Percentiles rank a stretch among this genome's conserved stretches.
Evolutionary conservation across 208 protist species (phyloP).

Genomic region (Endotrypanum monterogeii): DNA sequence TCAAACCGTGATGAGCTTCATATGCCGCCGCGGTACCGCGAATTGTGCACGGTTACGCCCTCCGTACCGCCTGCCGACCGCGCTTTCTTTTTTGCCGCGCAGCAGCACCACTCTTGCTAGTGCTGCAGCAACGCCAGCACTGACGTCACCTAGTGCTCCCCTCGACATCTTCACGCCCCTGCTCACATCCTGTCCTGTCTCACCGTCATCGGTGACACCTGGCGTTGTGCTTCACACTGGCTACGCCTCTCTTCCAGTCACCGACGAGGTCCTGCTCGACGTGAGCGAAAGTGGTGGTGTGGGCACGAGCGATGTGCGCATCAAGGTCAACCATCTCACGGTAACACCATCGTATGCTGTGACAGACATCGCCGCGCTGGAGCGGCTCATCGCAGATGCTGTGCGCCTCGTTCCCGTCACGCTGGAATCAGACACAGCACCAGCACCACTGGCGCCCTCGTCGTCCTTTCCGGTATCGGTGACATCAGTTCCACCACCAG

Average conservation of each 20-base stretch:
- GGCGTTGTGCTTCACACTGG: slow-evolving; percentile 16
- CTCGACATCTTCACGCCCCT: slow-evolving; percentile 8
- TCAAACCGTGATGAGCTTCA: neutral
- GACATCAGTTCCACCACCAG: neutral
- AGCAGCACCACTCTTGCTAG: neutral
- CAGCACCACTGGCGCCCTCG: neutral
- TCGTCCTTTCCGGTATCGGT: neutral
- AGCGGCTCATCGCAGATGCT: slow-evolving; percentile 29
- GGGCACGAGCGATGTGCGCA: neutral
- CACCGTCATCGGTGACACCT: neutral
- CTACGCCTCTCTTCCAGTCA: slow-evolving; percentile 5
- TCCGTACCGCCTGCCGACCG: neutral
- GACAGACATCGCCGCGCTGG: slow-evolving; percentile 18
- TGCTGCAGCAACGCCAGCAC: neutral
- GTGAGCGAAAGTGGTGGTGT: neutral
- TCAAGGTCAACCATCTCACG: neutral
- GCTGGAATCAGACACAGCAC: neutral
- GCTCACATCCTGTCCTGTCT: neutral
- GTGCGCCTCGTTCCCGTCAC: slow-evolving; percentile 14
- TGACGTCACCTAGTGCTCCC: slow-evolving; percentile 16
- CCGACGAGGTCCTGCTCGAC: neutral
- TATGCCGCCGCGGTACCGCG: neutral
- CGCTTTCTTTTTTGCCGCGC: neutral
- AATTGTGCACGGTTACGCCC: neutral
- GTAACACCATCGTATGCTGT: slow-evolving; percentile 26